Percentiles rank a stretch among this genome's conserved stretches.
Evolutionary conservation across 1,284 basidiomycete species (phyloP).

Genomic region (Waitea zeae): DNA sequence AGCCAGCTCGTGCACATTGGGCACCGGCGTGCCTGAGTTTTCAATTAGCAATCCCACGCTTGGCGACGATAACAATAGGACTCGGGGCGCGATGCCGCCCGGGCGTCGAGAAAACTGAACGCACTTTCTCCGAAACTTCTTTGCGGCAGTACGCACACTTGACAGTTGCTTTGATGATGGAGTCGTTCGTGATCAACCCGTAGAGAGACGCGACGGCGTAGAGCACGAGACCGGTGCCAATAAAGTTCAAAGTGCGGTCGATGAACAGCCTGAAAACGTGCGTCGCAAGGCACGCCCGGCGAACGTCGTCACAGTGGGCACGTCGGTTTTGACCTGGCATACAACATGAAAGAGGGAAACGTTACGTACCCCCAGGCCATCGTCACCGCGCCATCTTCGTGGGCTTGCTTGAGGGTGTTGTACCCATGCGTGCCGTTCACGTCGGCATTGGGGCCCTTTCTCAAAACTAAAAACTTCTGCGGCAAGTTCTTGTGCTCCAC

Average conservation of each 20-base stretch:
- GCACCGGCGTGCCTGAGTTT: conserved; percentile 10
- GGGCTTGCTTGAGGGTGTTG: conserved; percentile 19
- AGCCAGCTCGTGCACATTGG: conserved; percentile 13
- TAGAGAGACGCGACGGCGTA: conserved; percentile 16
- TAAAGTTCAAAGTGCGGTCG: conserved; percentile 15
- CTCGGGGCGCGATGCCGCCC: no score
- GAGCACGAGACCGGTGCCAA: conserved; percentile 15
- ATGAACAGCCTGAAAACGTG: conserved; percentile 13
- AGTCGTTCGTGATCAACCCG: conserved; percentile 14
- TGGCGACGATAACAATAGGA: neutral
- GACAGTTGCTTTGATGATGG: conserved; percentile 17
- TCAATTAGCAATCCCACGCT: neutral
- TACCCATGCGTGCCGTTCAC: conserved; percentile 10
- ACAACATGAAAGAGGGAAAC: neutral
- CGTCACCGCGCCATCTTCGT: conserved; percentile 19
- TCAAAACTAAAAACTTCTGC: conserved; percentile 16
- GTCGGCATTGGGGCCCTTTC: conserved; percentile 11
- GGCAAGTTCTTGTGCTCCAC: conserved; percentile 17
- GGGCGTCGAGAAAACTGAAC: conserved; percentile 4
- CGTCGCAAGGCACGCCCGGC: no score
- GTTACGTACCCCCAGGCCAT: conserved; percentile 13
- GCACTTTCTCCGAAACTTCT: conserved; percentile 16
- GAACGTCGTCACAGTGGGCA: no score
- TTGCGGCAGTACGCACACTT: conserved; percentile 20
- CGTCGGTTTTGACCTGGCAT: neutral